A percentile compares a stretch with the other conserved stretches of the same genome.
Conservation (phyloP, 2,329 filamentous ascomycete genomes). For the Stagonosporopsis chrysanthemi region DNA sequence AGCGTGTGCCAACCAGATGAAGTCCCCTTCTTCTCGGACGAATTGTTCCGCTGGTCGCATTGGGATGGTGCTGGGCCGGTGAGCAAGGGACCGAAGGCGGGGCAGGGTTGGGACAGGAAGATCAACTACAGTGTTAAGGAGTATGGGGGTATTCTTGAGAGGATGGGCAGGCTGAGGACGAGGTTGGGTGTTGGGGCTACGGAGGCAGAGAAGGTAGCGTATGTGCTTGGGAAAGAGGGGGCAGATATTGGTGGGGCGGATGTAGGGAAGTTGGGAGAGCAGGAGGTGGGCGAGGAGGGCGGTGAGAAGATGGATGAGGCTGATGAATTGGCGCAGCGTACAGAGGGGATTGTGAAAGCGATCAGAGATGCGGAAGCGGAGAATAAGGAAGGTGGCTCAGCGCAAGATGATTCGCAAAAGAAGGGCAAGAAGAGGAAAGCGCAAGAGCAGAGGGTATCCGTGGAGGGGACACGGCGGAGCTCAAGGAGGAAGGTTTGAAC, state of each 20-base stretch:
- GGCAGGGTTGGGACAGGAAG: conserved; percentile 52
- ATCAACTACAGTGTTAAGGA: conserved; percentile 77
- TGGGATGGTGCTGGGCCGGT: conserved; percentile 54
- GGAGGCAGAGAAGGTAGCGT: conserved; percentile 75
- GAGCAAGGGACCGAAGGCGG: conserved; percentile 14
- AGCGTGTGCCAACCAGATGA: conserved; percentile 66
- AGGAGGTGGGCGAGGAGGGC: conserved; percentile 7
- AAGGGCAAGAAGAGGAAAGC: conserved; percentile 38
- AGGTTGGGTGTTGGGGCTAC: conserved; percentile 56
- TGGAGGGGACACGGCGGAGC: conserved; percentile 37
- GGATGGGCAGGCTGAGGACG: conserved; percentile 36
- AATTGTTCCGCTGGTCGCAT: conserved; percentile 76
- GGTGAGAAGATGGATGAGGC: conserved; percentile 28
- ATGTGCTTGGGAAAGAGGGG: conserved; percentile 65
- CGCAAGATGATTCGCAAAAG: conserved; percentile 2
- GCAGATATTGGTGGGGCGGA: conserved; percentile 13
- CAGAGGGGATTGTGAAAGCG: not conserved
- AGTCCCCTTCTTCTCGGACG: conserved; percentile 81
- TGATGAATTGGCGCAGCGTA: not conserved
- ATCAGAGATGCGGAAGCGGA: not conserved
- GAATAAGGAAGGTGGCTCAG: not conserved
- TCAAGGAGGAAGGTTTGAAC: conserved; percentile 26
- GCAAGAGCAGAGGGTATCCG: conserved; percentile 14
- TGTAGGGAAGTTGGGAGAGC: not conserved
- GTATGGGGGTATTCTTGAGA: conserved; percentile 64